These are phyloP conservation scores for Terana coerulea DNA, from an alignment of 768 basidiomycete genomes.

Conservation along the genomic window DNA sequence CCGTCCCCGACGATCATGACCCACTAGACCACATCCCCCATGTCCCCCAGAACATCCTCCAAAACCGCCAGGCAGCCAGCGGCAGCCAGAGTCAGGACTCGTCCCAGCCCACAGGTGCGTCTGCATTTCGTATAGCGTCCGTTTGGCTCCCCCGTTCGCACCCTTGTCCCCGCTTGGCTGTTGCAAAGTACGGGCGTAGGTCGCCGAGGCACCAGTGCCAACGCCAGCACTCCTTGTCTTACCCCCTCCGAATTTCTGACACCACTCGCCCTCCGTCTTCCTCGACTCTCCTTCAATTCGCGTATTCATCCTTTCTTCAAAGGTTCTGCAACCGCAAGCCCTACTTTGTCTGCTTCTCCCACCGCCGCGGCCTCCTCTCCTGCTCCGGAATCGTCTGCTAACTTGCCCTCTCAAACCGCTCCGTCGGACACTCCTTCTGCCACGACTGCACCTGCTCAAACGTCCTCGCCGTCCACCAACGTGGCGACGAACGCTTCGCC, in stretches of 20 bases:
- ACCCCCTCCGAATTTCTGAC: not conserved
- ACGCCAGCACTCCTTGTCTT: not conserved
- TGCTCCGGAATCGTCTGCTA: not conserved
- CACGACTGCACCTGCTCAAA: constrained; percentile 15
- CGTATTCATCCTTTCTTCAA: not conserved
- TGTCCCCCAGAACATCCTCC: not conserved
- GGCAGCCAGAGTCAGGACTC: not conserved
- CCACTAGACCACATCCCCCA: not conserved
- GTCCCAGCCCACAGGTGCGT: not conserved
- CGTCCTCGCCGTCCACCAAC: constrained; percentile 15
- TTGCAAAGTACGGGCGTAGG: not conserved
- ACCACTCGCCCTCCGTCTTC: not conserved
- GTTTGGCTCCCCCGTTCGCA: not conserved
- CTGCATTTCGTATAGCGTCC: not conserved
- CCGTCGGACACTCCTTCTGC: constrained; percentile 17
- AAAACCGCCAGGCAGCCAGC: not conserved
- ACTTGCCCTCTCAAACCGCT: constrained; percentile 13
- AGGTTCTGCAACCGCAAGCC: not conserved
- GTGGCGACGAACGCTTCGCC: constrained; percentile 1
- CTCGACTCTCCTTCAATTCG: not conserved
- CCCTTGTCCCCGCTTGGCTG: constrained; percentile 1
- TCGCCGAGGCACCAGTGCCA: not conserved
- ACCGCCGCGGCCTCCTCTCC: constrained; percentile 2
- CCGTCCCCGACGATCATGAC: not conserved
- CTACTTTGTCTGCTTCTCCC: not conserved